A percentile compares a stretch with the other conserved stretches of the same genome.
phyloP scores from a whole-genome alignment of 805 yeast species.

The Jamesozyma jinghongensis region DNA sequence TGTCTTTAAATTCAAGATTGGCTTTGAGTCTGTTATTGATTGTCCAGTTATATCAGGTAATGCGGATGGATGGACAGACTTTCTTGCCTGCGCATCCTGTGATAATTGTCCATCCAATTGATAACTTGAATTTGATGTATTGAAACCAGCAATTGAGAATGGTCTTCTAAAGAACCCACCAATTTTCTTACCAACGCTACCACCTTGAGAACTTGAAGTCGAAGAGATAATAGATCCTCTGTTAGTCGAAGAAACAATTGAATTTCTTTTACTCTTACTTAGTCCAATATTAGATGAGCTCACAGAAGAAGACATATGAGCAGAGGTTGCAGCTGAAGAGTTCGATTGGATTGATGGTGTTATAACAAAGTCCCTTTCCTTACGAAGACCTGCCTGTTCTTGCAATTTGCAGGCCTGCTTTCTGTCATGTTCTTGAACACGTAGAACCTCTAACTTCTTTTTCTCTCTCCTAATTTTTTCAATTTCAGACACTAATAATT shows the following conservation, averaged over 20 bases:
- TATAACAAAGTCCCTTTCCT: conserved; percentile 14
- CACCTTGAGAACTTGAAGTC: conserved; percentile 12
- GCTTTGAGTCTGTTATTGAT: conserved; percentile 40
- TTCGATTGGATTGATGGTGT: conserved; percentile 5
- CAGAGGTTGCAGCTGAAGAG: conserved; percentile 1
- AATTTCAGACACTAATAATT: conserved; percentile 40
- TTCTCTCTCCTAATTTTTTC: conserved; percentile 46
- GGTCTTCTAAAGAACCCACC: conserved; percentile 59
- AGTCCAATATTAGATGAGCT: conserved; percentile 5
- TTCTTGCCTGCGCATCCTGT: conserved; percentile 36
- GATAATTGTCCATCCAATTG: conserved; percentile 23
- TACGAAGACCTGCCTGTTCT: conserved; percentile 4
- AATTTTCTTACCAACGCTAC: conserved; percentile 35
- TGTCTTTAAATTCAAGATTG: conserved; percentile 39
- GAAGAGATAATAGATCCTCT: conserved; percentile 17
- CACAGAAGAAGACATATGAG: conserved; percentile 4
- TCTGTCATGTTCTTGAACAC: conserved; percentile 31
- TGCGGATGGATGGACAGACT: conserved; percentile 36
- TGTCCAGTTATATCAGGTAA: conserved; percentile 46
- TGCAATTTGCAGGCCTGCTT: conserved; percentile 28
- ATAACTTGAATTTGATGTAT: conserved; percentile 23
- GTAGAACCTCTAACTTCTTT: conserved; percentile 35
- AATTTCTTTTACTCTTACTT: conserved; percentile 19
- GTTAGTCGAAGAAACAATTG: conserved; percentile 12
- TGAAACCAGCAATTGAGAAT: conserved; percentile 43